Conservation (phyloP, 306 rosid species). For the Castanea sativa region DNA sequence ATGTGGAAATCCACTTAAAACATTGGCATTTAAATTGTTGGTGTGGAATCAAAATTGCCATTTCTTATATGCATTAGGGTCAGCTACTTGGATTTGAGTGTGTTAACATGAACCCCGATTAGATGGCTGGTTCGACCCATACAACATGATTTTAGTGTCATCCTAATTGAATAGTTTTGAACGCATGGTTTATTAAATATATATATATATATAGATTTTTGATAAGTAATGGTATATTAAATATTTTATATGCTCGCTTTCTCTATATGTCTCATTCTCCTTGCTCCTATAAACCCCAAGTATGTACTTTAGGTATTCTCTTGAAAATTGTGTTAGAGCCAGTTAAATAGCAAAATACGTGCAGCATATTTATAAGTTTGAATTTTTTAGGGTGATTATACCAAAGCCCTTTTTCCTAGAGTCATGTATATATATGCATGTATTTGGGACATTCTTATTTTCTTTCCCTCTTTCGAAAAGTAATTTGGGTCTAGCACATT, state of each 20-base stretch:
- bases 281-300: not conserved
- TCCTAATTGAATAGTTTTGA: not conserved
- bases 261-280: not conserved
- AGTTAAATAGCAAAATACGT: not conserved
- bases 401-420: not conserved
- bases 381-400: not conserved
- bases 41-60: not conserved
- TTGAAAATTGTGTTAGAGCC: not conserved
- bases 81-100: not conserved
- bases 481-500: not conserved
- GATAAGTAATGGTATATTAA: not conserved
- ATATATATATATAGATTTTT: not conserved
- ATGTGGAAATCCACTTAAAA: not conserved
- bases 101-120: not conserved
- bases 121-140: not conserved
- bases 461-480: not conserved
- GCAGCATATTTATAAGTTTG: no score
- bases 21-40: not conserved
- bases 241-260: not conserved
- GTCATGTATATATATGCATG: not conserved
- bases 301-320: not conserved
- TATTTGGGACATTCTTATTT: not conserved
- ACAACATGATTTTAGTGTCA: not conserved
- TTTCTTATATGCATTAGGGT: not conserved
- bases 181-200: not conserved